Evolutionary conservation across 345 rosid species (phyloP).

Genomic region (Streptanthus diversifolius): DNA sequence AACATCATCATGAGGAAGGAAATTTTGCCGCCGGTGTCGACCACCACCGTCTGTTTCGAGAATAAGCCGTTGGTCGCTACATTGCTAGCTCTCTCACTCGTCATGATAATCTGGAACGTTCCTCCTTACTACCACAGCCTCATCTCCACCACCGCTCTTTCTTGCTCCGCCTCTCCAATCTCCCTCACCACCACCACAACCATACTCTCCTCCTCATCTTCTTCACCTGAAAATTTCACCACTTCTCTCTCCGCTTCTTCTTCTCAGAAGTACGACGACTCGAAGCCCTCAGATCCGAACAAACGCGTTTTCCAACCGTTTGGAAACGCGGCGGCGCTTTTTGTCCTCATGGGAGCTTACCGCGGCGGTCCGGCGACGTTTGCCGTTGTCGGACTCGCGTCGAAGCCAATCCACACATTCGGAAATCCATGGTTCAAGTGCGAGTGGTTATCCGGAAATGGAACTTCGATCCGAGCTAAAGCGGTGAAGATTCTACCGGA

Average conservation of each 20-base stretch:
- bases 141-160: constrained; percentile 49
- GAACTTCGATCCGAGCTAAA: constrained; percentile 51
- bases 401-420: constrained; percentile 71
- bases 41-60: constrained; percentile 50
- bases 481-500: constrained; percentile 75
- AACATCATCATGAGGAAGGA: constrained; percentile 67
- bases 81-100: constrained; percentile 58
- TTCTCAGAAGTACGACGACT: constrained; percentile 30
- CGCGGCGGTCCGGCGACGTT: constrained; percentile 73
- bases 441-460: constrained; percentile 70
- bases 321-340: constrained; percentile 80
- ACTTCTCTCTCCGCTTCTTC: constrained; percentile 20
- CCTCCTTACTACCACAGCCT: constrained; percentile 72
- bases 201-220: not conserved
- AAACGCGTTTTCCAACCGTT: constrained; percentile 65
- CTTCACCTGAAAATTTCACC: not conserved
- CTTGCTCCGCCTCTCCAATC: constrained; percentile 29
- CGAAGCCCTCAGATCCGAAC: constrained; percentile 47
- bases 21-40: constrained; percentile 27
- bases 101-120: constrained; percentile 69
- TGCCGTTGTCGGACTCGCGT: constrained; percentile 74
- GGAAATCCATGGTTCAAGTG: constrained; percentile 77
- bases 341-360: constrained; percentile 87
- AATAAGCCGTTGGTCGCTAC: constrained; percentile 62
- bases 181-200: constrained; percentile 15